Evolutionary conservation across 2,329 filamentous ascomycete genomes (phyloP).

Genomic region (Zasmidium citrigriseum): DNA sequence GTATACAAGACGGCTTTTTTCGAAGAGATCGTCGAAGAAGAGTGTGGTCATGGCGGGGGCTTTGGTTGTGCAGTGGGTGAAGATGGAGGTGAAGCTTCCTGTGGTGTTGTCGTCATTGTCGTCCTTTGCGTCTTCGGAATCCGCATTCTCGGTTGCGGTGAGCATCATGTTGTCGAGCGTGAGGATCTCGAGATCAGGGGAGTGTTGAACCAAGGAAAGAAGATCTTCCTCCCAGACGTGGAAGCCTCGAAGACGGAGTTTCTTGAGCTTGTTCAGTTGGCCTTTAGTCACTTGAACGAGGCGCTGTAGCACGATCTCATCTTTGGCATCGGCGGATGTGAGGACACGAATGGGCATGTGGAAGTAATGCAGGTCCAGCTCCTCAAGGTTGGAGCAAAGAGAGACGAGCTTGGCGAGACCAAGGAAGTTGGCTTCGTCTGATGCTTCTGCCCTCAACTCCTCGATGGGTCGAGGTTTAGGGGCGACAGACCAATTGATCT

Average conservation of each 20-base stretch:
- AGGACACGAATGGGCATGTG: background rate
- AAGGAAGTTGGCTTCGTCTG: conserved; percentile 9
- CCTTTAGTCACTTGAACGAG: background rate
- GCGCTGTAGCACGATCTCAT: background rate
- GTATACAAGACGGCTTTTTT: conserved; percentile 8
- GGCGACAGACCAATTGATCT: background rate
- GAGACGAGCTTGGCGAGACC: conserved; percentile 6
- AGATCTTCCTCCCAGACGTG: conserved; percentile 1
- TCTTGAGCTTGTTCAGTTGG: background rate
- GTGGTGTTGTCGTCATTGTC: background rate
- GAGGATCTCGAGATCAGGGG: conserved; percentile 2
- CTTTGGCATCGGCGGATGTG: background rate
- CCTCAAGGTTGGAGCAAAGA: conserved; percentile 9
- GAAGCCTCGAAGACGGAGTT: conserved; percentile 9
- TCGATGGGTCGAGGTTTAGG: background rate
- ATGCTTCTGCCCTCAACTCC: conserved; percentile 7
- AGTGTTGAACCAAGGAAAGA: background rate
- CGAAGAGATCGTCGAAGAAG: conserved; percentile 15
- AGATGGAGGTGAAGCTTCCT: conserved; percentile 5
- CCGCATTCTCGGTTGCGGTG: too few species aligned
- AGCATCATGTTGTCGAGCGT: conserved; percentile 5
- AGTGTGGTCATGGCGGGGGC: conserved; percentile 1
- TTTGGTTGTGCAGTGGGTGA: conserved; percentile 1
- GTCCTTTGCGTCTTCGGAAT: too few species aligned
- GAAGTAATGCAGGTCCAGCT: conserved; percentile 12